These are phyloP conservation scores for Mycena haematopus DNA, from an alignment of 768 basidiomycete genomes.

Conservation along the genomic window DNA sequence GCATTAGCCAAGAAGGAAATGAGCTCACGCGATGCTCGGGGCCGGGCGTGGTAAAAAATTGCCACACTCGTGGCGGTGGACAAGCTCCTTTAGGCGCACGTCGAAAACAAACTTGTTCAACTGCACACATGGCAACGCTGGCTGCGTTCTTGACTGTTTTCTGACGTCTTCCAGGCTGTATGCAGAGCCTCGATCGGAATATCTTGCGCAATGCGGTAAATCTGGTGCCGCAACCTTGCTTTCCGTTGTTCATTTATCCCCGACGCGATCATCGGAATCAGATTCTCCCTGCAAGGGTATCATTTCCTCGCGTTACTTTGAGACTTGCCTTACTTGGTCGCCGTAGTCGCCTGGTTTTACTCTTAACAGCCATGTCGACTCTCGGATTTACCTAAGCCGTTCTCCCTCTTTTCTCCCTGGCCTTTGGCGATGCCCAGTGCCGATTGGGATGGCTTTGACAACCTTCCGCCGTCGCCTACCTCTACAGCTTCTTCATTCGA, in stretches of 20 bases:
- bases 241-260: slow-evolving; percentile 8
- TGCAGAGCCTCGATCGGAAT: too few species aligned
- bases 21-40: slow-evolving; percentile 14
- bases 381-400: slow-evolving; percentile 4
- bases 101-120: background rate
- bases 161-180: slow-evolving; percentile 12
- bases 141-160: slow-evolving; percentile 1
- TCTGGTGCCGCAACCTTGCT: background rate
- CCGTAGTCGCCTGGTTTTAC: slow-evolving; percentile 7
- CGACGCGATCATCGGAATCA: slow-evolving; percentile 12
- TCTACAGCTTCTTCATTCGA: slow-evolving; percentile 60
- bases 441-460: slow-evolving; percentile 8
- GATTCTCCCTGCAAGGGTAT: slow-evolving; percentile 6
- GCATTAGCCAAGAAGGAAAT: slow-evolving; percentile 17
- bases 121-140: background rate
- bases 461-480: slow-evolving; percentile 8
- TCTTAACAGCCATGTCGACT: slow-evolving; percentile 12
- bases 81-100: background rate
- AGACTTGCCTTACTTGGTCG: slow-evolving; percentile 23
- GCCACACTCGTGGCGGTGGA: background rate
- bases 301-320: slow-evolving; percentile 21
- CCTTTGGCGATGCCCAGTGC: slow-evolving; percentile 5
- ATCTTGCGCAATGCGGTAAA: slow-evolving; percentile 9
- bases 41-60: background rate
- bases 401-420: background rate